Evolutionary conservation across 140 eudicot species (phyloP), one percentile per base, ranked within the genome.

Genomic region (Oenanthe javanica): DNA sequence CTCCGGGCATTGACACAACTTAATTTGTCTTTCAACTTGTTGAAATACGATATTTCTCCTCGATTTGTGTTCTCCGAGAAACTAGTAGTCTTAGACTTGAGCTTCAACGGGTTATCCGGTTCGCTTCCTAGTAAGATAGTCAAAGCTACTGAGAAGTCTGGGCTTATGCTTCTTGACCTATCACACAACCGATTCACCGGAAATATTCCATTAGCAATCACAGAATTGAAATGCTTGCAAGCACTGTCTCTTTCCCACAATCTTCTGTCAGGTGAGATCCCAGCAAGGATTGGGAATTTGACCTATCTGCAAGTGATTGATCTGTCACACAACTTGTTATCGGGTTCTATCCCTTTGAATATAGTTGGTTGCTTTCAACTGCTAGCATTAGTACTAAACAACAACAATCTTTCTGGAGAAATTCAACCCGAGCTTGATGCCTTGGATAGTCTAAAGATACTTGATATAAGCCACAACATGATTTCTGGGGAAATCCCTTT

Each of bases 381-480:
- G 6, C 93, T 89, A 23, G 97, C 95, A 0, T 71, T 94, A 80
- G 85, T 87, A 27, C 87, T 94, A 45, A 94, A 91, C 85, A 86
- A 92, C 87, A 94, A 94, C 84, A 90, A 92, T 84, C 93, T 94
- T 45, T 90, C 99, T 1, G 99, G 99, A 46, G 97, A 89, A 83
- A 90, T 94, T 55, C 97, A 89, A 78, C 99, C 96, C 0, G 99
- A 92, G 91, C 99, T 94, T 77, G 99, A 92, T 76, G 97, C 99
- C 2, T 86, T 94, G 82, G 94, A 94, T 83, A 94, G 96, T 83
- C 82, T 94, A 84, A 92, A 89, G 88, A 90, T 94, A 79, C 91
- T 94, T 80, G 91, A 90, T 74, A 83, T 94, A 23, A 90, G 99
- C 86, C 86, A 87, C 91, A 94, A 94, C 85, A 86, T 80, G 82